These are phyloP conservation scores for Rhodomyrtus tomentosa DNA, from an alignment of 345 rosid genomes.

Conservation along the genomic window DNA sequence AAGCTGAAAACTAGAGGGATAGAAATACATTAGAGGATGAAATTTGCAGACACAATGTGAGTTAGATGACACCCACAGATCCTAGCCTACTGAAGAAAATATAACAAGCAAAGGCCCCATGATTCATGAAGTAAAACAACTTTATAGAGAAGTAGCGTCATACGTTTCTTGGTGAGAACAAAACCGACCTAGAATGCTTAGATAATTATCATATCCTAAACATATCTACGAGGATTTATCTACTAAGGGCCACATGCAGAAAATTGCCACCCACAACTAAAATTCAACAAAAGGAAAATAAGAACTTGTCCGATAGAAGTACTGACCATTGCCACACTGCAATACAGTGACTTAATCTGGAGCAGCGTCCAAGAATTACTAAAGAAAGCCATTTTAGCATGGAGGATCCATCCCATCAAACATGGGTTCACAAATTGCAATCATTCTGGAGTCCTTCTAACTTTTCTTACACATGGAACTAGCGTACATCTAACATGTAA, in stretches of 20 bases:
- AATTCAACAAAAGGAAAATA: background rate
- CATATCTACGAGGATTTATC: background rate
- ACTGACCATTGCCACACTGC: background rate
- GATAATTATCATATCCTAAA: background rate
- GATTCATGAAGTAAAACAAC: background rate
- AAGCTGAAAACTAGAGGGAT: background rate
- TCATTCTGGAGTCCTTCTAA: background rate
- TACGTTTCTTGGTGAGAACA: background rate
- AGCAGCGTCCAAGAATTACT: background rate
- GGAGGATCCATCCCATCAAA: background rate
- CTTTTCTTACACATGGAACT: background rate
- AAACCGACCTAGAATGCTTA: background rate
- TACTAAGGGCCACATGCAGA: background rate
- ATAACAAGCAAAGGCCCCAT: background rate
- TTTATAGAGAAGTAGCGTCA: background rate
- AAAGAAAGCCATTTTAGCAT: background rate
- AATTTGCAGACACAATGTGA: background rate
- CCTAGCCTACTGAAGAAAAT: background rate
- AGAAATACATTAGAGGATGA: background rate
- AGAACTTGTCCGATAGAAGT: background rate
- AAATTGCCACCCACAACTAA: background rate
- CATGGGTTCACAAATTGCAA: background rate
- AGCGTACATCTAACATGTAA: background rate
- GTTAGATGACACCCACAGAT: background rate
- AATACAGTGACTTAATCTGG: background rate